A percentile compares a stretch with the other conserved stretches of the same genome.
phyloP scores from a whole-genome alignment of 805 yeast genomes.

The Lipomyces chichibuensis region DNA sequence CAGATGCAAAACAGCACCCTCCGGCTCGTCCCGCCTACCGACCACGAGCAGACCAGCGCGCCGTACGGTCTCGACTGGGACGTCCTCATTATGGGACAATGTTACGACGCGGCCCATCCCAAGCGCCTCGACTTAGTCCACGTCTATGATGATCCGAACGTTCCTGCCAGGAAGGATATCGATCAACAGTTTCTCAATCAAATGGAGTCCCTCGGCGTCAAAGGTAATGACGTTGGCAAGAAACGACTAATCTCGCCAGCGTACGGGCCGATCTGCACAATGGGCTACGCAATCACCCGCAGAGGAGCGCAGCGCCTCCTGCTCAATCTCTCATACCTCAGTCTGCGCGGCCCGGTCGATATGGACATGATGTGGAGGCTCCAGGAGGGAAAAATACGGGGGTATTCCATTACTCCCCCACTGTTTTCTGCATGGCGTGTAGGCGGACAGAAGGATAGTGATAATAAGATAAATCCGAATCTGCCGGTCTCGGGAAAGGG shows the following conservation, averaged over 20 bases:
- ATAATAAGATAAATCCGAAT: conserved; percentile 5
- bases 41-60: conserved; percentile 8
- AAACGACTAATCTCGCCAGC: conserved; percentile 21
- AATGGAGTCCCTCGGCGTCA: conserved; percentile 13
- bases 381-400: conserved; percentile 19
- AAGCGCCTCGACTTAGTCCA: conserved; percentile 15
- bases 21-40: conserved; percentile 4
- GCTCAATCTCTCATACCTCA: conserved; percentile 20
- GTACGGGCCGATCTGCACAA: conserved; percentile 24
- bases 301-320: conserved; percentile 31
- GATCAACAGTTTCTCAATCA: conserved; percentile 1
- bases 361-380: conserved; percentile 13
- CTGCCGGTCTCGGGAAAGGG: conserved; percentile 12
- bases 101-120: conserved; percentile 19
- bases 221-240: conserved; percentile 11
- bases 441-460: conserved; percentile 27
- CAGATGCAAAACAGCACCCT: conserved; percentile 12
- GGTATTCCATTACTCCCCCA: conserved; percentile 22
- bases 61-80: conserved; percentile 18
- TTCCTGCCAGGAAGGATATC: conserved; percentile 11
- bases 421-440: conserved; percentile 16
- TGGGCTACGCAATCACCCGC: conserved; percentile 30
- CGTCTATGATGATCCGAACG: conserved; percentile 17
- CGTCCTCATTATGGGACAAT: conserved; percentile 17
- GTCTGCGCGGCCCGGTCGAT: conserved; percentile 25